Percentiles rank a stretch among this genome's conserved stretches.
Evolutionary conservation across 306 rosid genomes (phyloP).

Genomic region (Begonia peltatifolia): DNA sequence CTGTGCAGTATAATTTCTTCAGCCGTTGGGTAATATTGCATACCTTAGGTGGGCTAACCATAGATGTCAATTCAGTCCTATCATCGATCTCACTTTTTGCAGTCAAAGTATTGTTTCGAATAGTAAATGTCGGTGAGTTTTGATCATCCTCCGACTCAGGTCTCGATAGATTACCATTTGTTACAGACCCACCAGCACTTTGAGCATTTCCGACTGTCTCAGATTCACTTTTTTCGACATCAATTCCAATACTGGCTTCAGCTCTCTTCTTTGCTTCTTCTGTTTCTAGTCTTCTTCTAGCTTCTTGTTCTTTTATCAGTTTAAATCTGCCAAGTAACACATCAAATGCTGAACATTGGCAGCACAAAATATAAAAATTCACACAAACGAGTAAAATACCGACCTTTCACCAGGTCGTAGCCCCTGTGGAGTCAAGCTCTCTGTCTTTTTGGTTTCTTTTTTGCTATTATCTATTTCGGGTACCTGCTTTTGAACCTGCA

Average conservation of each 20-base stretch:
- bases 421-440: conserved; percentile 36
- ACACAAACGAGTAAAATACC: conserved; percentile 4
- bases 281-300: conserved; percentile 37
- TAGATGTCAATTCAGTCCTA: conserved; percentile 6
- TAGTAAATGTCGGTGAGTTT: conserved; percentile 18
- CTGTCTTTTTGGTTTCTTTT: conserved; percentile 26
- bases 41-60: too few relatives aligned
- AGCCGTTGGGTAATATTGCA: too few relatives aligned
- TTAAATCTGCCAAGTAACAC: conserved; percentile 45
- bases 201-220: conserved; percentile 19
- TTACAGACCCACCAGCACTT: conserved; percentile 25
- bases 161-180: conserved; percentile 37
- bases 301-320: conserved; percentile 78
- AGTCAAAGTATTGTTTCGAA: conserved; percentile 20
- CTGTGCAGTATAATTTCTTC: too few relatives aligned
- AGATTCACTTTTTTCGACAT: conserved; percentile 20
- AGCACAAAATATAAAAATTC: neutral
- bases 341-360: conserved; percentile 9
- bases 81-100: conserved; percentile 8
- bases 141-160: conserved; percentile 29
- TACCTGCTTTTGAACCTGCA: conserved; percentile 30
- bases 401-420: conserved; percentile 79
- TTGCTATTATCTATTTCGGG: conserved; percentile 24
- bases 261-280: conserved; percentile 70
- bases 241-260: conserved; percentile 30